Evolutionary conservation across 164 flowering plant genomes (phyloP).

Genomic region (Dillenia suffruticosa): DNA sequence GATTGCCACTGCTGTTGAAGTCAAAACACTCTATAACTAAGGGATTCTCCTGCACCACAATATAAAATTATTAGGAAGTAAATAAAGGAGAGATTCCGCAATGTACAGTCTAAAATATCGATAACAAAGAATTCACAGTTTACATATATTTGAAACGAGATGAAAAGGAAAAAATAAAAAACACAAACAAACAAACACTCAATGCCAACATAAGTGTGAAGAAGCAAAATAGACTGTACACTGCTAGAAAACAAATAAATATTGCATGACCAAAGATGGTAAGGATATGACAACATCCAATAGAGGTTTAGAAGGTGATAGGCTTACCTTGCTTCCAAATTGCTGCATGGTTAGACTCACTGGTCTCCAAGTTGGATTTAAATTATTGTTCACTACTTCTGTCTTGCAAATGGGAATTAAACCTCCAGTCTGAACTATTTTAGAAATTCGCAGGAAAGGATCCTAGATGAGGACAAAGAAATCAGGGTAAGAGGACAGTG

Average conservation of each 20-base stretch:
- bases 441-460: conserved; percentile 83
- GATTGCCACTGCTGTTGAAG: conserved; percentile 79
- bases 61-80: background rate
- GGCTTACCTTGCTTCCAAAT: conserved; percentile 70
- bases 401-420: conserved; percentile 82
- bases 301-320: background rate
- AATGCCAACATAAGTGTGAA: too few species aligned
- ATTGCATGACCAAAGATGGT: too few species aligned
- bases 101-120: too few species aligned
- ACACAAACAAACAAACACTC: background rate
- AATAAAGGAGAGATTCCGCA: background rate
- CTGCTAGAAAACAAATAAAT: too few species aligned
- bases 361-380: conserved; percentile 81
- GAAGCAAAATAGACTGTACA: too few species aligned
- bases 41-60: conserved; percentile 73
- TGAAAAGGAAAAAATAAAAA: background rate
- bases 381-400: conserved; percentile 67
- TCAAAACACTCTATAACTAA: conserved; percentile 84
- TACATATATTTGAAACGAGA: too few species aligned
- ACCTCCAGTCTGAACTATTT: conserved; percentile 62
- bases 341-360: conserved; percentile 64
- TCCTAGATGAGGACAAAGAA: conserved; percentile 39
- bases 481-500: background rate
- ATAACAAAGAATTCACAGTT: too few species aligned
- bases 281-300: too few species aligned